Evolutionary conservation across 768 basidiomycete genomes (phyloP), one percentile per base, ranked within the genome.

Genomic region (Boletellus ananas): DNA sequence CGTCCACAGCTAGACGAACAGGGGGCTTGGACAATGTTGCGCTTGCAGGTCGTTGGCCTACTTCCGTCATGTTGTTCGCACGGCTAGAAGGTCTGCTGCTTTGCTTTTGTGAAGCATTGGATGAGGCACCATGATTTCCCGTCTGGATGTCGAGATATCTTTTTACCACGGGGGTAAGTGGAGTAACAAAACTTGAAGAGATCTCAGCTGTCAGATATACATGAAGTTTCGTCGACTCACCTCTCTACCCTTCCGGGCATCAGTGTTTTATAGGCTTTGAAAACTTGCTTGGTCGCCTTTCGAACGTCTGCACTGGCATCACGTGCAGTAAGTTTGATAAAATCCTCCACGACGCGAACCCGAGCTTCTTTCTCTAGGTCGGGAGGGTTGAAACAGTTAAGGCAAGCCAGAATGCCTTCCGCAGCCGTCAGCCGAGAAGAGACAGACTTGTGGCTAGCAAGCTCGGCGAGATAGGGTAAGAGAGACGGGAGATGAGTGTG

Each of bases 241-340:
- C 70, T 78, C 23, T 84, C 80, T 4, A 92, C 76, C 39, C 90
- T 74, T 18, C 66, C 64, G 4, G 91, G 90, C 39, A 91, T 72
- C 27, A 91, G 65, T 3, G 81, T 67, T 53, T 81, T 82, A 66
- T 92, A 93, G 1, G 82, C 84, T 50, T 83, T 86, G 59, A 88
- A 94, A 4, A 92, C 70, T 57, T 83, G 77, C 60, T 81, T 79
- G 52, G 81, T 79, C 9, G 80, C 65, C 62, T 81, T 86, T 56
- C 91, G 74, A 25, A 91, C 78, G 43, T 90, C 90, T 21, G 84
- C 82, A 59, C 77, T 87, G 5, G 87, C 79, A 66, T 94, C 91
- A 25, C 79, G 77, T 13, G 82, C 85, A 2, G 85, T 79, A 9
- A 67, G 58, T 50, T 75, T 81, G 56, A 94, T 87, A 41, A 88